phyloP scores from a whole-genome alignment of 1,139 yeast genomes.

The Candida sanyaensis region DNA sequence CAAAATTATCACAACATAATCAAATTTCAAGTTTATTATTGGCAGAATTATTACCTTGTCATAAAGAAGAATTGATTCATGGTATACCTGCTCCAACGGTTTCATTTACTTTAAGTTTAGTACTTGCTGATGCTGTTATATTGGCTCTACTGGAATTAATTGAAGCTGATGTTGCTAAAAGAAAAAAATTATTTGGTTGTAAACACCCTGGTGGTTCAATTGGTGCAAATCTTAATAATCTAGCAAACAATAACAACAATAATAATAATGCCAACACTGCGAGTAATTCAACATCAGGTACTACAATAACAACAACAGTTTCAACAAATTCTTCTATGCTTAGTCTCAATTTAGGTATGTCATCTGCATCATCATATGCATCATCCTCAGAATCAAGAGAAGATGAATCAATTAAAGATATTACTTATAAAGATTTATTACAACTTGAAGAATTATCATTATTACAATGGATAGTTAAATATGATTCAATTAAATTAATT shows the following conservation, averaged over 20 bases:
- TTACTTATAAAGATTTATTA: constrained; percentile 3
- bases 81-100: constrained; percentile 91
- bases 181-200: constrained; percentile 61
- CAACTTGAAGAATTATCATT: constrained; percentile 17
- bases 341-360: constrained; percentile 2
- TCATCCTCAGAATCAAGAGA: constrained; percentile 1
- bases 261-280: no score
- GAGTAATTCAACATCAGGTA: no score
- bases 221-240: constrained; percentile 47
- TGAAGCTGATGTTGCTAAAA: constrained; percentile 52
- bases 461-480: constrained; percentile 31
- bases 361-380: not conserved
- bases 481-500: constrained; percentile 9
- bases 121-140: constrained; percentile 77
- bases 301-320: not conserved
- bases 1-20: constrained; percentile 44
- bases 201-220: constrained; percentile 93
- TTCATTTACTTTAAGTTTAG: constrained; percentile 74
- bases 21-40: constrained; percentile 54
- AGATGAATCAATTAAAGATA: not conserved
- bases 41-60: constrained; percentile 60
- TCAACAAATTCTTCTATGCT: constrained; percentile 2
- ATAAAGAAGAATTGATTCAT: constrained; percentile 65
- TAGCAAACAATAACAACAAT: not conserved
- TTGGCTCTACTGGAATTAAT: constrained; percentile 71